Evolutionary conservation across 345 rosid species (phyloP).

Genomic region (Eucalyptus pumila): DNA sequence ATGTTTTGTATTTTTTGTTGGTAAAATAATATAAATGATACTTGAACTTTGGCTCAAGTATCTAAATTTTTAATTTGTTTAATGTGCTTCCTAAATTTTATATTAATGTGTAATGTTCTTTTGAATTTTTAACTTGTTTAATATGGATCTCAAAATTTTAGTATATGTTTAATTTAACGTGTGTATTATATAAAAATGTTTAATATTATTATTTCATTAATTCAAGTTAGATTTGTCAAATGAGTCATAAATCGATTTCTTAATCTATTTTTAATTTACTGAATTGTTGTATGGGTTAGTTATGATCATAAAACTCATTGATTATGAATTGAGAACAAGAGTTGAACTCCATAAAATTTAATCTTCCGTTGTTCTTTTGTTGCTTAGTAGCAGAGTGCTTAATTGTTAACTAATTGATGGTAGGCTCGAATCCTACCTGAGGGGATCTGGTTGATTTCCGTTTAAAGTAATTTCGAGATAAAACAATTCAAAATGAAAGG

Average conservation of each 20-base stretch:
- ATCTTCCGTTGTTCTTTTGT: background rate
- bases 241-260: no score
- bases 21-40: no score
- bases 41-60: rapidly evolving
- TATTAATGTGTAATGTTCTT: background rate
- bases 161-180: no score
- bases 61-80: no score
- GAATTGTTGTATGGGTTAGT: background rate
- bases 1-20: background rate
- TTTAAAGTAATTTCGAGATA: no score
- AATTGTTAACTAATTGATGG: background rate
- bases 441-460: background rate
- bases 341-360: no score
- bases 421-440: background rate
- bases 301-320: no score
- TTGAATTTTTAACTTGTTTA: no score
- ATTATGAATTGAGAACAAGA: background rate
- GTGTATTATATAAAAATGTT: no score
- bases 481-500: background rate
- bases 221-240: background rate
- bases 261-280: no score
- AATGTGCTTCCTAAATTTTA: rapidly evolving
- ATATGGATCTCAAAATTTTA: no score
- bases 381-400: background rate
- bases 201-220: no score